These are phyloP conservation scores for Malus hybrid DNA, from an alignment of 331 rosid genomes.

Conservation along the genomic window DNA sequence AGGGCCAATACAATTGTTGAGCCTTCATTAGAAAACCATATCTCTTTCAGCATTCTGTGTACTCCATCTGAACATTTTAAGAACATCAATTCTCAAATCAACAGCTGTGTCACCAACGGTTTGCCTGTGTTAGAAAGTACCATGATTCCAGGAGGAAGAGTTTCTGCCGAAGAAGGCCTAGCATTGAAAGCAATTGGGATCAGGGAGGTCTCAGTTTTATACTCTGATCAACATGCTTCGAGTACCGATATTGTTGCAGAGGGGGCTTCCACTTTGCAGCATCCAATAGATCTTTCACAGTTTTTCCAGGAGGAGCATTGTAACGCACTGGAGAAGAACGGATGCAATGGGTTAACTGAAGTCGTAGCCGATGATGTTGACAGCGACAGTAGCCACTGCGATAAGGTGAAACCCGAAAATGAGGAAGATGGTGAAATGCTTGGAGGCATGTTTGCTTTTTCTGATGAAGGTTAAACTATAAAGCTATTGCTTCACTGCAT, in stretches of 20 bases:
- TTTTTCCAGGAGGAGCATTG: constrained; percentile 43
- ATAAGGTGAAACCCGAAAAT: constrained; percentile 32
- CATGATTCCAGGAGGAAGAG: constrained; percentile 13
- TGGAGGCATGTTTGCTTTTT: constrained; percentile 56
- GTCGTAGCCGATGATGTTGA: constrained; percentile 48
- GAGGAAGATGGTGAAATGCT: constrained; percentile 49
- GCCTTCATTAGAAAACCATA: constrained; percentile 23
- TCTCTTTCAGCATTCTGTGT: constrained; percentile 23
- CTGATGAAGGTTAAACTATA: constrained; percentile 49
- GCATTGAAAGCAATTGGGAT: constrained; percentile 12
- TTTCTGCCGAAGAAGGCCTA: constrained; percentile 13
- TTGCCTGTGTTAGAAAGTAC: constrained; percentile 20
- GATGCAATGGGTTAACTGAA: constrained; percentile 35
- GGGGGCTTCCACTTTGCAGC: constrained; percentile 25
- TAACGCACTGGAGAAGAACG: constrained; percentile 28
- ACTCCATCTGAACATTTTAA: constrained; percentile 30
- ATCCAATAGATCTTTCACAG: constrained; percentile 23
- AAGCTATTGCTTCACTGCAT: not conserved
- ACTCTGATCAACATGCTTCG: constrained; percentile 20
- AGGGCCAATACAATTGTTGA: constrained; percentile 28
- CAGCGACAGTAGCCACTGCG: constrained; percentile 36
- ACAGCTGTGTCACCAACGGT: constrained; percentile 9
- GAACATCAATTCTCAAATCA: constrained; percentile 23
- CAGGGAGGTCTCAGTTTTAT: constrained; percentile 15
- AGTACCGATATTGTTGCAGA: constrained; percentile 11